These are phyloP conservation scores for Oryza coarctata DNA, from an alignment of 176 grass and related monocot genomes.

Conservation along the genomic window DNA sequence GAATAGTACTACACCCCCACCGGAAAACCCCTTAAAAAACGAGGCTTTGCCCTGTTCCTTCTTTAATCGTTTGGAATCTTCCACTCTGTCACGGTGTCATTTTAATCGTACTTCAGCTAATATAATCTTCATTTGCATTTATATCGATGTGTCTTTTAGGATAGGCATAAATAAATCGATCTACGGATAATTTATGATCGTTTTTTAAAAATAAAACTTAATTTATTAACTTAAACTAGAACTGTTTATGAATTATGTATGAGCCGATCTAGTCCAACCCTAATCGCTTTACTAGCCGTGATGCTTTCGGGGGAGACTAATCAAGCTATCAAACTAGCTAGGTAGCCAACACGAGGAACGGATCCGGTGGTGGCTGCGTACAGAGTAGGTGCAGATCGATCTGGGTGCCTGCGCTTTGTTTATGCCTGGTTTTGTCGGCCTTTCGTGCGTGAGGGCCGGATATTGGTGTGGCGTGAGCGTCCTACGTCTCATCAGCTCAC, in stretches of 20 bases:
- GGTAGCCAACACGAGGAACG: neutral
- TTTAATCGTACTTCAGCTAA: neutral
- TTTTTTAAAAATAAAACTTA: too few species aligned
- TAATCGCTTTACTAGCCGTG: neutral
- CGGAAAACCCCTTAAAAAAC: constrained; percentile 7
- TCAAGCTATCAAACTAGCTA: neutral
- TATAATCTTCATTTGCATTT: neutral
- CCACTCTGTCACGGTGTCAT: constrained; percentile 40
- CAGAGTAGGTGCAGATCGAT: neutral
- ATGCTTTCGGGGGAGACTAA: neutral
- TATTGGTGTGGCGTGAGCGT: constrained; percentile 16
- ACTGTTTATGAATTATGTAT: too few species aligned
- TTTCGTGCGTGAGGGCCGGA: constrained; percentile 5
- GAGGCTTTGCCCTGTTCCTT: constrained; percentile 12
- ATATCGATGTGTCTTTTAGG: too few species aligned
- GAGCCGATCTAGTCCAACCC: too few species aligned
- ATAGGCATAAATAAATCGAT: too few species aligned
- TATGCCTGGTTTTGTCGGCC: constrained; percentile 12
- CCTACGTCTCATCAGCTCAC: neutral
- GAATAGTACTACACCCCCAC: neutral
- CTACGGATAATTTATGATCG: too few species aligned
- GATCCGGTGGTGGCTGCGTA: neutral
- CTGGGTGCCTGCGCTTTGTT: neutral
- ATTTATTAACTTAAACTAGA: too few species aligned
- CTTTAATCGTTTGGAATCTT: constrained; percentile 54